Evolutionary conservation across 1,284 basidiomycete genomes (phyloP), one percentile per base, ranked within the genome.

Genomic region (Puccinia polysora): DNA sequence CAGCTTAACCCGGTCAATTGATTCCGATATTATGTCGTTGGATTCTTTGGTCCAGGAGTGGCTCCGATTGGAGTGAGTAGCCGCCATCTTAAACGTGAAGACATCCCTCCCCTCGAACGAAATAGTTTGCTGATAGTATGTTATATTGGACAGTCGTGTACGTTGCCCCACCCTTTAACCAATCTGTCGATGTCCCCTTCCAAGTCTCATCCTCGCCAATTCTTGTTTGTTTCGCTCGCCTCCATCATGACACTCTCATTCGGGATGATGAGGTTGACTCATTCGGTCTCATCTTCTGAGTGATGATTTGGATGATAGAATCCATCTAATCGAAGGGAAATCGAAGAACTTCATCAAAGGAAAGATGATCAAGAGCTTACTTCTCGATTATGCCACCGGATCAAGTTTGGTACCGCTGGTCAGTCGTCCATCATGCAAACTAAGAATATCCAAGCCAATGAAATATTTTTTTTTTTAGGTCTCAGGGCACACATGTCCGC

Each of bases 331-430:
- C 82, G 83, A 69, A 74, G 75, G 38, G 86, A 88, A 76, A 83
- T 89, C 49, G 80, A 85, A 74, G 65, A 74, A 0, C 80, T 89
- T 40, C 83, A 83, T 82, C 78, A 82, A 52, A 75, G 78, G 20
- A 78, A 80, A 38, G 79, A 86, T 65, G 76, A 78, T 20, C 77
- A 79, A 8, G 86, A 87, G 79, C 79, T 89, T 30, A 83, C 85
- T 68, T 82, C 79, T 73, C 81, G 87, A 36, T 83, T 89, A 77
- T 88, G 87, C 74, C 81, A 82, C 14, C 85, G 90, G 28, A 91
- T 92, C 75, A 85, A 88, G 73, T 92, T 92, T 78, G 90, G 90
- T 5, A 92, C 90, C 36, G 90, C 90, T 73, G 89, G 89, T 89
- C 77, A 65, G 80, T 76, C 14, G 14, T 73, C 60, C 36, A n/a